Evolutionary conservation across 2,329 filamentous ascomycete species (phyloP).

Genomic region (Leptosphaerulina australis): DNA sequence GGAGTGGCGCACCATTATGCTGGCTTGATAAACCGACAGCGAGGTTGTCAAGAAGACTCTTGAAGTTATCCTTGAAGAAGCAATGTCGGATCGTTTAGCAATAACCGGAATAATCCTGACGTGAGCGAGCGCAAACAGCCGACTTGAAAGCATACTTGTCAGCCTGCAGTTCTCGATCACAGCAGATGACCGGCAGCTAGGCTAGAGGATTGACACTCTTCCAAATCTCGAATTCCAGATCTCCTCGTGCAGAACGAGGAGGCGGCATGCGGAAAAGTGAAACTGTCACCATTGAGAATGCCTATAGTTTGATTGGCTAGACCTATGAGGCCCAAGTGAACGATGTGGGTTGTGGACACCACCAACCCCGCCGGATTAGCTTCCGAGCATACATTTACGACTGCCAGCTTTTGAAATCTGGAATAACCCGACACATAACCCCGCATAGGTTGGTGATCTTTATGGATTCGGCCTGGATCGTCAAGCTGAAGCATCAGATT

Average conservation of each 20-base stretch:
- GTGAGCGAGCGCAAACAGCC: constrained; percentile 1
- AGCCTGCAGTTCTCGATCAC: constrained; percentile 8
- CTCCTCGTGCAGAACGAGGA: not conserved
- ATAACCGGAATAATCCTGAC: not conserved
- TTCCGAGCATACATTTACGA: constrained; percentile 3
- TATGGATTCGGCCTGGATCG: constrained; percentile 6
- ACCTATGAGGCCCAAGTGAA: not conserved
- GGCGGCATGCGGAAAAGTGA: constrained; percentile 5
- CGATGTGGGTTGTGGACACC: constrained; percentile 1
- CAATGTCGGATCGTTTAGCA: not conserved
- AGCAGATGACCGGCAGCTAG: constrained; percentile 11
- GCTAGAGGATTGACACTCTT: constrained; percentile 12
- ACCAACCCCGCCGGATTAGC: constrained; percentile 12
- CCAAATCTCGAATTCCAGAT: constrained; percentile 14
- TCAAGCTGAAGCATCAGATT: constrained; percentile 9
- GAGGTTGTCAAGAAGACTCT: too few relatives aligned
- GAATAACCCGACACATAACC: constrained; percentile 10
- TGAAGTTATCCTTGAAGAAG: not conserved
- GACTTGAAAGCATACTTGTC: constrained; percentile 7
- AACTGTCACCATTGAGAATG: constrained; percentile 4
- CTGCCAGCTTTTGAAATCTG: constrained; percentile 4
- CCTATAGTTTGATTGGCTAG: constrained; percentile 2
- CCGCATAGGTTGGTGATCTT: constrained; percentile 8
- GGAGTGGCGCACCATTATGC: not conserved
- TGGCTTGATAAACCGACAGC: too few relatives aligned